Conservation (phyloP, 495 filamentous ascomycete genomes). For the Xylaria palmicola region DNA sequence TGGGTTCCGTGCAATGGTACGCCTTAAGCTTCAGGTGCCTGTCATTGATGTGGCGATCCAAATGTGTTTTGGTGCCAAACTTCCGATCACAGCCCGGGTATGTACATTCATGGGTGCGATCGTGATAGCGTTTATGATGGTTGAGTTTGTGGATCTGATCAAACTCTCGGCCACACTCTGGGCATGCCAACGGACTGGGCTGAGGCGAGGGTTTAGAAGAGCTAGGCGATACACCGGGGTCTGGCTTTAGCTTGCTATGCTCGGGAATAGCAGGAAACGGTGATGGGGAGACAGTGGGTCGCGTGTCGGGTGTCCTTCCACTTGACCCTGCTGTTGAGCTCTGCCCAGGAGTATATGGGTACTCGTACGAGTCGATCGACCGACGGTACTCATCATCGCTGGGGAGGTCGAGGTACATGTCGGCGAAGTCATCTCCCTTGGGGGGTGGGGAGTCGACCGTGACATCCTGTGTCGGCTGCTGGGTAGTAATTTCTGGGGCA, state of each 20-base stretch:
- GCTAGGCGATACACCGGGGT: conserved; percentile 26
- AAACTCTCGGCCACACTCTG: conserved; percentile 43
- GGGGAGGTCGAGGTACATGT: conserved; percentile 32
- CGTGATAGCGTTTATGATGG: conserved; percentile 51
- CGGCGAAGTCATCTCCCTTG: conserved; percentile 26
- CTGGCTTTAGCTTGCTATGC: conserved; percentile 22
- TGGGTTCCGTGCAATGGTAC: conserved; percentile 45
- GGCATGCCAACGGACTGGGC: conserved; percentile 35
- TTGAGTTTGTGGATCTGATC: conserved; percentile 51
- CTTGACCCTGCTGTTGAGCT: conserved; percentile 40
- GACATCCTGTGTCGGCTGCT: conserved; percentile 23
- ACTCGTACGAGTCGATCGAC: conserved; percentile 35
- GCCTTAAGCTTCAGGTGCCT: conserved; percentile 49
- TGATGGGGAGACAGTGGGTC: conserved; percentile 38
- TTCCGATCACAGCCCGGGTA: conserved; percentile 41
- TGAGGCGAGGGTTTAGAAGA: conserved; percentile 28
- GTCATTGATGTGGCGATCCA: conserved; percentile 53
- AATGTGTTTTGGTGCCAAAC: conserved; percentile 53
- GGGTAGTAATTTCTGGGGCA: conserved; percentile 23
- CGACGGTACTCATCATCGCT: conserved; percentile 28
- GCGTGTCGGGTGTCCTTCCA: conserved; percentile 44
- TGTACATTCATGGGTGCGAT: conserved; percentile 45
- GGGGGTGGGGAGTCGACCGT: conserved; percentile 1
- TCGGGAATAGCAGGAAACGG: conserved; percentile 27
- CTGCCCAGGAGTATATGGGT: conserved; percentile 40